Base-by-base conservation (phyloP, 73 alveolate genomes). In the Tetrahymena elliotti region DNA sequence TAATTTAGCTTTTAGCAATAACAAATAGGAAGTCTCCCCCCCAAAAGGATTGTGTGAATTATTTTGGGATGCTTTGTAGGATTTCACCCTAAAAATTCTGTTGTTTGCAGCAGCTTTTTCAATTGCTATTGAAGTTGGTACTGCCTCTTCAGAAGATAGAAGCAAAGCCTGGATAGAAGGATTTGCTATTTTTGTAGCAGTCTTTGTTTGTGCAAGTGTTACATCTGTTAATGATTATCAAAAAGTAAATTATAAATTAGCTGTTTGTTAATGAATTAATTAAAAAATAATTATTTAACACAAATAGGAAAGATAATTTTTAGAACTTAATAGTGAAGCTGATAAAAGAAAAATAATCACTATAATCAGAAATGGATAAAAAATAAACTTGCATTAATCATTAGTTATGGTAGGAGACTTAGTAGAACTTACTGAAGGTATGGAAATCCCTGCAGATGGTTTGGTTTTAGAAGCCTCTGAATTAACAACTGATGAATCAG, bases 381-480 rank as follows among this genome's bases (percentile, higher is more conserved):
- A 96, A 36, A 47, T 13, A 38, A 96, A 93, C 52, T 52, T 98
- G 33, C 96, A 95, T 93, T 47, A 93, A 41, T 94, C 94, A 33
- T 98, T 97, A 36, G 95, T 98, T 36, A 39, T 97, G 84, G 99
- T 98, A 22, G 99, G 99, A 27, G 99, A 98, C 83, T 54, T 98
- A 6, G 96, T 98, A 9, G 84, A 95, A 82, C 92, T 98, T 40
- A 94, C 41, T n/a, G 94, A 96, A 93, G 99, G 99, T 35, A 97
- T 96, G 98, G 97, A 95, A 83, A 68, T 98, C 20, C 99, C 99
- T 31, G 98, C 98, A 6, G 98, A 97, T 96, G 97, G 97, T 24
- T 36, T 97, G 5, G 94, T 97, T 22, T n/a, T 97, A 35, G 97
- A 97, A 96, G 98, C 97, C 0, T 83, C 94, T 0, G 96, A 94